A percentile compares a stretch with the other conserved stretches of the same genome.
phyloP scores from a whole-genome alignment of 2,329 filamentous ascomycete genomes.

The Trichoderma koningiopsis region DNA sequence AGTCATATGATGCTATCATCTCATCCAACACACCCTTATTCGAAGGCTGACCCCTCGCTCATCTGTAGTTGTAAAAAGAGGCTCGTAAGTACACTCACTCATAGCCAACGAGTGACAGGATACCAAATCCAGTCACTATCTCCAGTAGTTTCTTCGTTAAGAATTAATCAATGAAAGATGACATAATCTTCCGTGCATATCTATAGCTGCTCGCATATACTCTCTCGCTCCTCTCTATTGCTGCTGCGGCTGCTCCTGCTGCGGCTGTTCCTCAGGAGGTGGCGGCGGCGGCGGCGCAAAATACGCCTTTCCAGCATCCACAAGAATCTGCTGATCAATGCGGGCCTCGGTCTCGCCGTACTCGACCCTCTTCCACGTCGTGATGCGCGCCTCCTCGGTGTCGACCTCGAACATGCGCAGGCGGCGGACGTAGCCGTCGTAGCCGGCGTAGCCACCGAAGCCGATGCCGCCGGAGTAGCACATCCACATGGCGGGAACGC shows the following conservation, averaged over 20 bases:
- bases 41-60: background rate
- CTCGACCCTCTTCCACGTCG: constrained; percentile 90
- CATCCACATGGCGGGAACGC: constrained; percentile 85
- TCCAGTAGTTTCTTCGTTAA: background rate
- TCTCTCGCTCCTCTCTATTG: background rate
- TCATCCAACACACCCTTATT: background rate
- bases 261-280: background rate
- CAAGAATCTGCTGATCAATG: constrained; percentile 67
- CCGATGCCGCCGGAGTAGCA: constrained; percentile 92
- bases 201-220: background rate
- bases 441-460: constrained; percentile 94
- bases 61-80: background rate
- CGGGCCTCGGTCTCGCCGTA: constrained; percentile 56
- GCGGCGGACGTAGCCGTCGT: constrained; percentile 79
- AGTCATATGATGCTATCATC: background rate
- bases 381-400: constrained; percentile 83
- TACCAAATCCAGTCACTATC: background rate
- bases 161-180: background rate
- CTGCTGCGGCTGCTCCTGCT: background rate
- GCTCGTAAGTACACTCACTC: background rate
- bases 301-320: constrained; percentile 56
- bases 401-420: constrained; percentile 92
- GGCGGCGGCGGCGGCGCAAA: constrained; percentile 6
- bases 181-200: background rate
- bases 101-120: constrained; percentile 3